Evolutionary conservation across 1,139 yeast genomes (phyloP).

Genomic region (Sugiyamaella japonica): DNA sequence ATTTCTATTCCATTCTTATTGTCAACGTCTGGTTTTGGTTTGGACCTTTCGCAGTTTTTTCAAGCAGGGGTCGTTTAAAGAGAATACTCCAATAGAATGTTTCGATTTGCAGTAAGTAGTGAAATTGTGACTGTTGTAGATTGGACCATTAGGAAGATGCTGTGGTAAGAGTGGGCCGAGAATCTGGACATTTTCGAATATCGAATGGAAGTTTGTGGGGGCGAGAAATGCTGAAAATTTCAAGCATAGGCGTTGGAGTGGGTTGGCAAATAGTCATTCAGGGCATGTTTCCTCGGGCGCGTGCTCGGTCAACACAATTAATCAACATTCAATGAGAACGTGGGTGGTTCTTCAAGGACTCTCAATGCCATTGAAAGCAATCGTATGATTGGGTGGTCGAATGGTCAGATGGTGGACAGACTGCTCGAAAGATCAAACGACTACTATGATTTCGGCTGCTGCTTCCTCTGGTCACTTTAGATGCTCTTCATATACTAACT

Average conservation of each 20-base stretch:
- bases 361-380: too few relatives aligned
- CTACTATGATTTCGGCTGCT: background rate
- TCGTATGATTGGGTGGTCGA: background rate
- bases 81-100: conserved; percentile 13
- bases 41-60: background rate
- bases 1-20: background rate
- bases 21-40: background rate
- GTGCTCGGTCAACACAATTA: too few relatives aligned
- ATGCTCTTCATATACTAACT: background rate
- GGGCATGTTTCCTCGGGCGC: too few relatives aligned
- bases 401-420: too few relatives aligned
- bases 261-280: too few relatives aligned
- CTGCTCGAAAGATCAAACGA: background rate
- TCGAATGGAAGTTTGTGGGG: too few relatives aligned
- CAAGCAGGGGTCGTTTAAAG: conserved; percentile 4
- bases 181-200: background rate
- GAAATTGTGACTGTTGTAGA: background rate
- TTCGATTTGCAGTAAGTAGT: conserved; percentile 18
- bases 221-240: too few relatives aligned
- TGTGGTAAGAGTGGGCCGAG: background rate
- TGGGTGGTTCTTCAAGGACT: too few relatives aligned
- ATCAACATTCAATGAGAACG: too few relatives aligned
- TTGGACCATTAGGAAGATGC: background rate
- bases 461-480: background rate
- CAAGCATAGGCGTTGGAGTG: too few relatives aligned